Evolutionary conservation across 345 rosid genomes (phyloP), one percentile per base, ranked within the genome.

Genomic region (Aethionema arabicum): DNA sequence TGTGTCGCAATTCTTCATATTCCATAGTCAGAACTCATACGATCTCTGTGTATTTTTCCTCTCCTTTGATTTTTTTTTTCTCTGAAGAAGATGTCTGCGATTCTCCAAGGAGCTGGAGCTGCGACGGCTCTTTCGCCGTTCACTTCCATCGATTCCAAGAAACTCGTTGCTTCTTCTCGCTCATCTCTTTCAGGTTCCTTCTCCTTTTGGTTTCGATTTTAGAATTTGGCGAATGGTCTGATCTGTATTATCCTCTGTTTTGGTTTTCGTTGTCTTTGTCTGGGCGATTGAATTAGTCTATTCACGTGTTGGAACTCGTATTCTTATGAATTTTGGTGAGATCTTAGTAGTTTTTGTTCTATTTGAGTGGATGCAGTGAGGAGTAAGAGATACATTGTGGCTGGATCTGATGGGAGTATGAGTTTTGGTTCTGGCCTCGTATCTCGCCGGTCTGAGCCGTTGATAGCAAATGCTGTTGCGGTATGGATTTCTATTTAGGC

Each of bases 381-480:
- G 74, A 78, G 76, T 58, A 56, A 73, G 5, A 66, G 84, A 21
- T 54, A 73, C 47, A 41, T 67, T 38, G 79, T 77, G 11, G 84
- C 82, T 48, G 72, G 87, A 85, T 87, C 89, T 77, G 86, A 81
- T 32, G 83, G 66, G 47, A 75, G 59, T 11, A 11, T 66, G 47
- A 76, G 63, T 43, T 42, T 72, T 10, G 75, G 51, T 70, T 79
- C 81, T 45, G 69, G 59, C 41, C 36, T 72, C 10, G 69, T 42
- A 8, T 65, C 38, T 77, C 80, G 66, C 60, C 74, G 75, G 60
- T 59, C 75, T 45, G 68, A 80, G 14, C 66, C 66, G 2, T 72
- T 78, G 79, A 76, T 81, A 60, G 30, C 90, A 65, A 83, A 80
- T 73, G 91, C 95, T 63, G 88, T 90, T 66, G 86, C 91, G 27